Evolutionary conservation across 2,329 filamentous ascomycete species (phyloP).

Genomic region (Ophiostoma montium): DNA sequence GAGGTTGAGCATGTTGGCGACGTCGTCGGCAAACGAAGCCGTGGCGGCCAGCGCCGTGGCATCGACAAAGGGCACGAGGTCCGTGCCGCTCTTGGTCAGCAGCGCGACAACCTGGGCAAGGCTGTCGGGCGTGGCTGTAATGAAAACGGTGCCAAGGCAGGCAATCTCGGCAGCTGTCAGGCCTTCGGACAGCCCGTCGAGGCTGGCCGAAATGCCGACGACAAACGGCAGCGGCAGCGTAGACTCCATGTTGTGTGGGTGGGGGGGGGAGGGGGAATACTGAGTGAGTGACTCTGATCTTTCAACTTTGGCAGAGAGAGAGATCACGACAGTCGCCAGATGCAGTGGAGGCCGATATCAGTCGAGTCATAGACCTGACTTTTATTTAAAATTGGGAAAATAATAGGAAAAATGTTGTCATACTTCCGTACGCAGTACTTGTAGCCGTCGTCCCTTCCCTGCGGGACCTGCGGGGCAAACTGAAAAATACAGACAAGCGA

Average conservation of each 20-base stretch:
- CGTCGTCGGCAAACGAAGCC: slow-evolving; percentile 39
- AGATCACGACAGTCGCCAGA: not conserved
- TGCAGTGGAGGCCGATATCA: not conserved
- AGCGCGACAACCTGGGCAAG: slow-evolving; percentile 31
- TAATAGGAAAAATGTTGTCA: not conserved
- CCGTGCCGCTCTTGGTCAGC: slow-evolving; percentile 33
- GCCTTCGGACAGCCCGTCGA: slow-evolving; percentile 31
- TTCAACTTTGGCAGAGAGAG: too few species aligned
- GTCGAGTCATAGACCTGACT: not conserved
- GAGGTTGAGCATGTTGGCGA: slow-evolving; percentile 68
- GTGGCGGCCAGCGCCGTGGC: slow-evolving; percentile 50
- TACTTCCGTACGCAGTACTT: too few species aligned
- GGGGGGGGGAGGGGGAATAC: not conserved
- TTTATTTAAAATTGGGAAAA: not conserved
- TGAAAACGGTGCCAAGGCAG: slow-evolving; percentile 44
- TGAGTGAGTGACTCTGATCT: not conserved
- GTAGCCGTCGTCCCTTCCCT: not conserved
- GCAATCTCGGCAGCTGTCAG: slow-evolving; percentile 43
- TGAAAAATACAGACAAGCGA: not conserved
- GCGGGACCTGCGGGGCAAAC: not conserved
- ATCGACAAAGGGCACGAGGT: slow-evolving; percentile 58
- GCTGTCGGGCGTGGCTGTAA: slow-evolving; percentile 31
- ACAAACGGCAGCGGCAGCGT: slow-evolving; percentile 50
- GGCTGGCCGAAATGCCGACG: slow-evolving; percentile 35
- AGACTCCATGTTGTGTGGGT: slow-evolving; percentile 38